These are phyloP conservation scores for Edaphochlamys debaryana DNA, from an alignment of 139 green algal species.

Conservation along the genomic window DNA sequence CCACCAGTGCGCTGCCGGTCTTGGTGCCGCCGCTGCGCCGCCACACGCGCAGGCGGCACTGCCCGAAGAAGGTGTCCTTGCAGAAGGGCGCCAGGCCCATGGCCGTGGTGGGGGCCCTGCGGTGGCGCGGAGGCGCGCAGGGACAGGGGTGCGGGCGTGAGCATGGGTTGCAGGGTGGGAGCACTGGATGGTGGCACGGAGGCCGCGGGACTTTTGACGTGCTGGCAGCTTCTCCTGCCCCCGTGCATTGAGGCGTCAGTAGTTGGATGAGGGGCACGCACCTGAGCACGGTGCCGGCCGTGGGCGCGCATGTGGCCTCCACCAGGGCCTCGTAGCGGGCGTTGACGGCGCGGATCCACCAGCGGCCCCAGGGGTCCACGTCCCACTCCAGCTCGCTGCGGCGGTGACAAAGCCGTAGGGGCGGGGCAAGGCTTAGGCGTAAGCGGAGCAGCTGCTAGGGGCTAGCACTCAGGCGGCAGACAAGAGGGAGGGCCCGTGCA, in stretches of 20 bases:
- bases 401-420: no score
- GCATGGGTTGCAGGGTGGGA: background rate
- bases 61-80: conserved; percentile 92
- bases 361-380: conserved; percentile 90
- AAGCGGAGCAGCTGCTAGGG: background rate
- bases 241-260: no score
- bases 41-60: conserved; percentile 76
- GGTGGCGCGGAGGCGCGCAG: no score
- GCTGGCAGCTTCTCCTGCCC: no score
- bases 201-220: no score
- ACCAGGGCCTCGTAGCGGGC: conserved; percentile 81
- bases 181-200: background rate
- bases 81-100: conserved; percentile 88
- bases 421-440: background rate
- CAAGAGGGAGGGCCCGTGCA: no score
- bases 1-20: conserved; percentile 62
- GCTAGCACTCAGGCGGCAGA: no score
- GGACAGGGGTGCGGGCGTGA: background rate
- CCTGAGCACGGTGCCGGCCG: conserved; percentile 69
- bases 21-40: conserved; percentile 13
- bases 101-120: conserved; percentile 79
- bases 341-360: conserved; percentile 65
- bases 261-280: no score
- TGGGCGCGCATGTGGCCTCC: conserved; percentile 61
- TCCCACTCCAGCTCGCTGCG: conserved; percentile 78